Conservation (phyloP, 495 filamentous ascomycete species). For the Pyronema omphalodes region DNA sequence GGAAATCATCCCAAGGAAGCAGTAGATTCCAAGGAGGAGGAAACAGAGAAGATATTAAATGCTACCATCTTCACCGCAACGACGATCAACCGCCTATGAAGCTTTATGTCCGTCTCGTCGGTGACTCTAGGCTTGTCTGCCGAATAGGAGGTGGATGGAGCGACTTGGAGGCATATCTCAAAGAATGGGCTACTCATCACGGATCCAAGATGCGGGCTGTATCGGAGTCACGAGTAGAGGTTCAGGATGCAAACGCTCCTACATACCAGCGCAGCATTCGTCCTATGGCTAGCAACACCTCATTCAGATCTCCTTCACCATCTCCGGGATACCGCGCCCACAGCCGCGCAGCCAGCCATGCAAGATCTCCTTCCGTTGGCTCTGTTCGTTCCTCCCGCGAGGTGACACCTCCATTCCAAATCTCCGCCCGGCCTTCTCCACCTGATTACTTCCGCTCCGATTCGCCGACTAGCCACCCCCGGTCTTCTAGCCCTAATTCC, state of each 20-base stretch:
- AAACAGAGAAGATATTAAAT: conserved; percentile 42
- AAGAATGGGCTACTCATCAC: conserved; percentile 81
- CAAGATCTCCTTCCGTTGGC: too few relatives aligned
- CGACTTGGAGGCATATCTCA: conserved; percentile 84
- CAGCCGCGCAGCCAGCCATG: background rate
- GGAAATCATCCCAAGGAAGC: conserved; percentile 28
- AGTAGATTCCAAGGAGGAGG: conserved; percentile 29
- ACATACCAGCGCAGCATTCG: conserved; percentile 7
- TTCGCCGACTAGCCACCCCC: background rate
- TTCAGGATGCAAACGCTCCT: conserved; percentile 32
- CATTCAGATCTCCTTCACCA: conserved; percentile 13
- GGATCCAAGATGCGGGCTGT: conserved; percentile 28
- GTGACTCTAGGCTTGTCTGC: conserved; percentile 92
- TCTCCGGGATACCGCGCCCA: background rate
- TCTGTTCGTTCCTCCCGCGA: background rate
- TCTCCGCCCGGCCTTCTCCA: background rate
- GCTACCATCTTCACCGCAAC: conserved; percentile 80
- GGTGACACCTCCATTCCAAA: background rate
- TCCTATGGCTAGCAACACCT: conserved; percentile 2
- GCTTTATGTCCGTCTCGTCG: conserved; percentile 78
- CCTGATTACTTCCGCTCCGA: background rate
- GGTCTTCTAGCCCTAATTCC: background rate
- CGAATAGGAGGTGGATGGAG: conserved; percentile 94
- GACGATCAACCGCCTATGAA: conserved; percentile 75
- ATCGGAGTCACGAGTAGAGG: conserved; percentile 24